Base-by-base conservation (phyloP, 2,329 filamentous ascomycete genomes). In the Cryphonectria parasitica region DNA sequence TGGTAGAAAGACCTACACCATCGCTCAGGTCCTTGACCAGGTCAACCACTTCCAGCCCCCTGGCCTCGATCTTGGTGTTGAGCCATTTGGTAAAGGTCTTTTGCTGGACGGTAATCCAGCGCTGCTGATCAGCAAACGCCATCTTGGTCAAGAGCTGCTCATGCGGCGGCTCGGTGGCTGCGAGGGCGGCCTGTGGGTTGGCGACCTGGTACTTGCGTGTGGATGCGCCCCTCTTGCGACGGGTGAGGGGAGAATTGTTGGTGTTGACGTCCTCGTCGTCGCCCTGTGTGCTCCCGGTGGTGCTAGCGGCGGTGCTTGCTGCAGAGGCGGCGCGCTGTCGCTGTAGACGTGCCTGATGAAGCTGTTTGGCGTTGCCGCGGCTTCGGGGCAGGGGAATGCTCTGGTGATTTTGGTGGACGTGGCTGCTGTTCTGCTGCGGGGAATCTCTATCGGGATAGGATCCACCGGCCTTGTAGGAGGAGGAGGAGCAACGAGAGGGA, bases 61-160 rank as follows among this genome's bases (percentile, higher is more conserved):
- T 90, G 72, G 85, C 87, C 80, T 92, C 91, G 77, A 99, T 85
- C 84, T 99, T 99, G 77, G 94, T 97, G 83, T 99, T 99, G 75
- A 99, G 89, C 96, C 96, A 99, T 93, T 98, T 99, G 71, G 95
- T 97, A 82, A 99, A 99, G 39, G 96, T 99, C 88, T 98, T 99
- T 82, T 98, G 92, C 85, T 98, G 95, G 82, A 97, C 94, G 79
- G 86, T 90, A 77, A 91, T 87, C 89, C 89, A 91, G 80, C 86
- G 85, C 80, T 90, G 87, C 82, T 91, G 87, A 79, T 89, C 88
- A 74, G 86, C 82, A 79, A 84, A 89, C 70, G 87, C 88, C 89
- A 91, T 91, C 80, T 84, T 90, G 77, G 82, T 82, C 74, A 85
- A 79, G 74, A 80, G 83, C 75, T 82, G 83, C 74, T 87, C 85